Percentiles rank a stretch among this genome's conserved stretches.
Conservation (phyloP, 306 rosid species). For the Leucaena leucocephala region DNA sequence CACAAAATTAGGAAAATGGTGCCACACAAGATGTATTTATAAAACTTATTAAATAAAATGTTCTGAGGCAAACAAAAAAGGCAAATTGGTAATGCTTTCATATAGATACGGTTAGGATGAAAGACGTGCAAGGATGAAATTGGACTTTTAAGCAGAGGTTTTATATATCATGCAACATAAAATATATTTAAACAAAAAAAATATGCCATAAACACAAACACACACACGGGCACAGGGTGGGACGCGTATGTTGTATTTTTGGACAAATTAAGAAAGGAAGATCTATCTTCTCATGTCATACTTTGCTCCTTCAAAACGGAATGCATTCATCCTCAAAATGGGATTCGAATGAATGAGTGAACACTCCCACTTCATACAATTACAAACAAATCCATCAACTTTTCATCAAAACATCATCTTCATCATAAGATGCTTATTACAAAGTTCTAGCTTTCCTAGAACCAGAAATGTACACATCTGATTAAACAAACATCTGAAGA, state of each 20-base stretch:
- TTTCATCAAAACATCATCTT: slow-evolving; percentile 16
- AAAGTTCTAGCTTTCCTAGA: too few species aligned
- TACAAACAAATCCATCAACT: background rate
- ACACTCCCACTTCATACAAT: background rate
- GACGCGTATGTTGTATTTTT: slow-evolving; percentile 43
- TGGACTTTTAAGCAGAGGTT: slow-evolving; percentile 33
- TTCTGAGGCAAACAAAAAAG: slow-evolving; percentile 4
- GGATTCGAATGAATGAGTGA: slow-evolving; percentile 36
- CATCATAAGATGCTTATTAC: background rate
- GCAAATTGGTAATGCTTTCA: slow-evolving; percentile 36
- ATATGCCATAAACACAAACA: slow-evolving; percentile 38
- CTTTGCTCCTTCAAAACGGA: slow-evolving; percentile 52
- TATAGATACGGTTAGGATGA: slow-evolving; percentile 33
- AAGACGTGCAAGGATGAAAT: slow-evolving; percentile 70
- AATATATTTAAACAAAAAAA: background rate
- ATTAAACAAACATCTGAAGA: background rate
- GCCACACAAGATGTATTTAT: background rate
- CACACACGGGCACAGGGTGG: slow-evolving; percentile 41
- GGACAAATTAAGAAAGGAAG: slow-evolving; percentile 41
- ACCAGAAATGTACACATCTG: background rate
- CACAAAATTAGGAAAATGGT: background rate
- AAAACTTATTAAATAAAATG: background rate
- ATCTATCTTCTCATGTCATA: slow-evolving; percentile 50
- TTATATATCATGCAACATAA: slow-evolving; percentile 46
- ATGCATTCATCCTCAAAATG: slow-evolving; percentile 41